Evolutionary conservation across 1,284 basidiomycete genomes (phyloP).

Genomic region (Irpex sp.): DNA sequence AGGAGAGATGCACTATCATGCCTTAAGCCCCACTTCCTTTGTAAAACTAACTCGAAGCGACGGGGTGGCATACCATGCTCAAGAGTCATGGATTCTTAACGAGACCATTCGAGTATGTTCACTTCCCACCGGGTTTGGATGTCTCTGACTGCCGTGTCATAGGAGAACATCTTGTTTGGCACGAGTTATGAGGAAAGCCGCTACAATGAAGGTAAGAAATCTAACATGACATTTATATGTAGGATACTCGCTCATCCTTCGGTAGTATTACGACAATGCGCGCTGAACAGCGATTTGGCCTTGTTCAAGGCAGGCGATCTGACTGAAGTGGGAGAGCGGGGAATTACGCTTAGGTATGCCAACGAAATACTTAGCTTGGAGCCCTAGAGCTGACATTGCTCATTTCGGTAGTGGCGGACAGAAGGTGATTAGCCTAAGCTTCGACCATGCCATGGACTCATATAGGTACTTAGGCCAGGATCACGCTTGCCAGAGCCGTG

Average conservation of each 20-base stretch:
- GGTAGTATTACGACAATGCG: constrained; percentile 60
- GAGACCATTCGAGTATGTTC: constrained; percentile 32
- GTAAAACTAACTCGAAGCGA: constrained; percentile 58
- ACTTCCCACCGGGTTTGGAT: neutral
- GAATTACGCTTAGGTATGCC: constrained; percentile 48
- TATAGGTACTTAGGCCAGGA: constrained; percentile 40
- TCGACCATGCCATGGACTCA: neutral
- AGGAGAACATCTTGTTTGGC: constrained; percentile 45
- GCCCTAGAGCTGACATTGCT: constrained; percentile 8
- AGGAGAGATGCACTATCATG: constrained; percentile 58
- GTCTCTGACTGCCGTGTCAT: neutral
- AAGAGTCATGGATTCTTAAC: constrained; percentile 72
- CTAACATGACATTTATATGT: neutral
- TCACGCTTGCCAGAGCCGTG: constrained; percentile 72
- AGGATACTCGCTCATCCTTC: constrained; percentile 25
- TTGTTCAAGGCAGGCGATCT: constrained; percentile 73
- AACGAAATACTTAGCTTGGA: neutral
- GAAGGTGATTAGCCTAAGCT: constrained; percentile 33
- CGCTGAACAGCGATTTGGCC: constrained; percentile 56
- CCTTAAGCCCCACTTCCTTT: constrained; percentile 47
- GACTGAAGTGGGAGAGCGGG: constrained; percentile 71
- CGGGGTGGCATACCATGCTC: constrained; percentile 69
- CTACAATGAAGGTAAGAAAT: constrained; percentile 38
- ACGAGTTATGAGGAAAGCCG: constrained; percentile 38
- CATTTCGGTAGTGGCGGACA: constrained; percentile 56